Evolutionary conservation across 2,329 filamentous ascomycete genomes (phyloP).

Genomic region (Nannizzia gypsea): DNA sequence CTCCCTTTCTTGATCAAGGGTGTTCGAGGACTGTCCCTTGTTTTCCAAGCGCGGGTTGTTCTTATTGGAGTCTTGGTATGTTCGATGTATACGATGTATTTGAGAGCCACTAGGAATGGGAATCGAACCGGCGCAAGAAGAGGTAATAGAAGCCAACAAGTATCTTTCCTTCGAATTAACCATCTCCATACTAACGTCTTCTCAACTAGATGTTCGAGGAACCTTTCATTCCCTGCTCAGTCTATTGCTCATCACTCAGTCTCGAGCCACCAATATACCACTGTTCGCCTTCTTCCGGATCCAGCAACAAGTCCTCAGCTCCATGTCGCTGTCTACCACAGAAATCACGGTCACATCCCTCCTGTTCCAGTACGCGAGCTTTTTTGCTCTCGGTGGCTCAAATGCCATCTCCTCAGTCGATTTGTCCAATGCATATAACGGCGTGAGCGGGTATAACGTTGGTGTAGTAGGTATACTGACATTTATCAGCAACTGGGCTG

Average conservation of each 20-base stretch:
- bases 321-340: slow-evolving; percentile 30
- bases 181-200: neutral
- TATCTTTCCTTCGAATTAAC: neutral
- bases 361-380: slow-evolving; percentile 67
- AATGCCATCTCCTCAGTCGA: slow-evolving; percentile 96
- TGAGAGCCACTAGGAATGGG: slow-evolving; percentile 8
- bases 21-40: slow-evolving; percentile 33
- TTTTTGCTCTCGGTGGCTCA: slow-evolving; percentile 81
- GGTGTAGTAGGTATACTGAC: slow-evolving; percentile 70
- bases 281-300: slow-evolving; percentile 65
- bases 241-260: slow-evolving; percentile 76
- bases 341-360: slow-evolving; percentile 60
- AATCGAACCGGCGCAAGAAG: neutral
- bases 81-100: slow-evolving; percentile 18
- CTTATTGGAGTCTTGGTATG: slow-evolving; percentile 36
- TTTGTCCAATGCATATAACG: slow-evolving; percentile 89
- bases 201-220: slow-evolving; percentile 15
- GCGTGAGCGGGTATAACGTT: slow-evolving; percentile 68
- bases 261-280: slow-evolving; percentile 71
- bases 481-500: slow-evolving; percentile 84
- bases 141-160: neutral
- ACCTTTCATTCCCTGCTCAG: slow-evolving; percentile 57
- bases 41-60: slow-evolving; percentile 41
- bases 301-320: slow-evolving; percentile 44
- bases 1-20: slow-evolving; percentile 26